Base-by-base conservation (phyloP, 257 asterid genomes). In the Nicotiana knightiana region DNA sequence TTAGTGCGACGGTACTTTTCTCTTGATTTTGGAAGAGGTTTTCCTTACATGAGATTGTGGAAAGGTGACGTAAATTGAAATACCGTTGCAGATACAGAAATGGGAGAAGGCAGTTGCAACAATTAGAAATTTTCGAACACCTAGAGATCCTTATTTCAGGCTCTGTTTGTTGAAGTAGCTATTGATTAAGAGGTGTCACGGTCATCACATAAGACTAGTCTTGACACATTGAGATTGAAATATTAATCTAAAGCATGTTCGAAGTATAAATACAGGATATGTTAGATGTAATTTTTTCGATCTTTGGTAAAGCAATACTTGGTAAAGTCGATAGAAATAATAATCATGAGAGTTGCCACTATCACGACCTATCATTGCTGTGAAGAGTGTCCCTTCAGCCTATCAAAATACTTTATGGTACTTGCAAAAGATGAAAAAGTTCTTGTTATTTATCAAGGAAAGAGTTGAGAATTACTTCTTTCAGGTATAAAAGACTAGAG, bases 331-430 rank as follows among this genome's bases (percentile, higher is more conserved):
- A 48, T 33, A 26, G 79, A 75, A 16, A 26, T 26, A 73, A 51
- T 26, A 24, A 75, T 51, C 63, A 6, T 51, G 79, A 48, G 77
- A 68, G 26, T 48, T 48, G 62, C 24, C 43, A 51, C 79, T 75
- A 61, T 71, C 79, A 24, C 7, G 37, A 71, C 37, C 78, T 70
- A 17, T 70, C n/a, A 39, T 70, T 43, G 78, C 35, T 70, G 35
- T 43, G 78, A 70, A 70, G 78, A 70, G 30, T 70, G 6, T 43
- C 78, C 58, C 61, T 71, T 71, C 54, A 71, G 79, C 15, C 37
- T 21, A 46, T 71, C 61, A 46, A 46, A 71, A 46, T 58, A 13
- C 51, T 46, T 71, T 26, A 13, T 51, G 79, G 79, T 75, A 73
- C 39, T 24, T 46, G n/a, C 61, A 26, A 73, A 71, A 46, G 37